phyloP scores from a whole-genome alignment of 495 filamentous ascomycete genomes.

The Talaromyces liani region DNA sequence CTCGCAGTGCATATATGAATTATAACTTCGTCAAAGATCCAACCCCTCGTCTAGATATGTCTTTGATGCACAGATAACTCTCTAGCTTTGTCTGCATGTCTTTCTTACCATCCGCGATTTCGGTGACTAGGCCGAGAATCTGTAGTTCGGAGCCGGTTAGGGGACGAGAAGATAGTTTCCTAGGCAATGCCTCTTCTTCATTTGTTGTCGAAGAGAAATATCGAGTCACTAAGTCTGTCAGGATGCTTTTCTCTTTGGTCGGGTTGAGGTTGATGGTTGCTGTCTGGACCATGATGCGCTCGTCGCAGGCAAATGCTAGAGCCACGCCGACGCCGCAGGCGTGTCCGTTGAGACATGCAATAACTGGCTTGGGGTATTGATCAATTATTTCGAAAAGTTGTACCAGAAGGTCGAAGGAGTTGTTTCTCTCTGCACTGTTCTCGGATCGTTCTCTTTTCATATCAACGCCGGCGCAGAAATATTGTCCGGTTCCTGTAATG shows the following conservation, averaged over 20 bases:
- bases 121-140: conserved; percentile 12
- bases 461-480: conserved; percentile 39
- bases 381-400: conserved; percentile 24
- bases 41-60: not conserved
- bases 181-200: conserved; percentile 5
- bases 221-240: conserved; percentile 25
- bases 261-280: conserved; percentile 27
- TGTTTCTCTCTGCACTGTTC: conserved; percentile 8
- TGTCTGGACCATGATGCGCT: conserved; percentile 15
- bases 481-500: conserved; percentile 25
- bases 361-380: conserved; percentile 26
- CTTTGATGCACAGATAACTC: not conserved
- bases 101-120: not conserved
- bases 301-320: conserved; percentile 29
- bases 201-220: conserved; percentile 18
- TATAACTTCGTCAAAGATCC: not conserved
- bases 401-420: conserved; percentile 17
- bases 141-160: conserved; percentile 19
- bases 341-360: conserved; percentile 28
- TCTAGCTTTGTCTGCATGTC: not conserved
- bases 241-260: conserved; percentile 22
- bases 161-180: conserved; percentile 23
- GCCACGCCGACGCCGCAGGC: conserved; percentile 33
- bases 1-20: not conserved
- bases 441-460: conserved; percentile 15